phyloP scores from a whole-genome alignment of 345 rosid species.

The Eutrema heterophyllum region DNA sequence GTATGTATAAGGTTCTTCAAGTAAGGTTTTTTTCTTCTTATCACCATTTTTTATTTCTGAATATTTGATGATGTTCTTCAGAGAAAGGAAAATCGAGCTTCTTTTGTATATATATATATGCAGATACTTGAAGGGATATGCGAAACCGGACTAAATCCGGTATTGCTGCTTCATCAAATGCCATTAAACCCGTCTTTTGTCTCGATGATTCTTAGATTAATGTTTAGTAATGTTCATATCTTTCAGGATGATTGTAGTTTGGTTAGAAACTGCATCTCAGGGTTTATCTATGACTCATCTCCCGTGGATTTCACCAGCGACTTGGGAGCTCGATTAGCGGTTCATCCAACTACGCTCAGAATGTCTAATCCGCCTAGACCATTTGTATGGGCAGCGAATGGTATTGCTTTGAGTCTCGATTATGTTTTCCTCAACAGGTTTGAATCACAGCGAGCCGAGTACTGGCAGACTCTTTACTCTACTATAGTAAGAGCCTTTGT shows the following conservation, averaged over 20 bases:
- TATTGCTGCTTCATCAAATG: conserved; percentile 15
- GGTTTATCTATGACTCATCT: conserved; percentile 75
- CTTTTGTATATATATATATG: conserved; percentile 23
- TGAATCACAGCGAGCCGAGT: conserved; percentile 87
- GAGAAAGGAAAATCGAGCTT: not conserved
- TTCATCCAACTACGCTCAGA: conserved; percentile 70
- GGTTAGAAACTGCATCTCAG: conserved; percentile 70
- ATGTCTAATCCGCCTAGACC: conserved; percentile 71
- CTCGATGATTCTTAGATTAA: conserved; percentile 1
- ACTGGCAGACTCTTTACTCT: conserved; percentile 90
- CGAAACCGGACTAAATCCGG: conserved; percentile 46
- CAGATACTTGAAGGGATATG: conserved; percentile 71
- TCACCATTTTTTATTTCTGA: not conserved
- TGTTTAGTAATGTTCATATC: not conserved
- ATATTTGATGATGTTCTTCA: not conserved
- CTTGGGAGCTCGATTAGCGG: conserved; percentile 61
- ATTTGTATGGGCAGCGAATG: conserved; percentile 64
- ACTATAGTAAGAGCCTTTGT: conserved; percentile 57
- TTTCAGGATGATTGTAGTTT: conserved; percentile 65
- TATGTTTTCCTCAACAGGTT: conserved; percentile 76
- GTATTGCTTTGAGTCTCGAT: conserved; percentile 74
- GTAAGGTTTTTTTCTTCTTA: conserved; percentile 31
- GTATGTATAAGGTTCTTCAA: conserved; percentile 93
- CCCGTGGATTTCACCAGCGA: conserved; percentile 91
- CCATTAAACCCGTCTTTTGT: not conserved